Conservation (phyloP, 306 rosid species). For the Casuarina cunninghamiana region DNA sequence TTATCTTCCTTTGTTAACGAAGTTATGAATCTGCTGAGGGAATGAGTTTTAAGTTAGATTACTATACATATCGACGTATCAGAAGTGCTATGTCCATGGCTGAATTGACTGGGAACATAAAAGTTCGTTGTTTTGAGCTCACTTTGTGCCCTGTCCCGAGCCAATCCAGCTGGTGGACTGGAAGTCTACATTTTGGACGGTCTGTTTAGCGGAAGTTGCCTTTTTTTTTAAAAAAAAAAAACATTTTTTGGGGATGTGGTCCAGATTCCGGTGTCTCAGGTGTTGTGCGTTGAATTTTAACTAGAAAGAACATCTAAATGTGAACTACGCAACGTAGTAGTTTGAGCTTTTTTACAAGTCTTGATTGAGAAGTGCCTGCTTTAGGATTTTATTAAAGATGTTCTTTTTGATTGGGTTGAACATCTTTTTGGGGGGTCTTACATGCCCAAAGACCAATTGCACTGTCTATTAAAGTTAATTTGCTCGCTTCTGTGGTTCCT, state of each 20-base stretch:
- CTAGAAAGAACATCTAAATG: not conserved
- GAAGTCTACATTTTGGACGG: not conserved
- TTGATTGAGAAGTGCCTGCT: not conserved
- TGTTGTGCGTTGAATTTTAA: not conserved
- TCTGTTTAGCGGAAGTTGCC: not conserved
- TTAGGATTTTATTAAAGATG: not conserved
- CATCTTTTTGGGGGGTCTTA: not conserved
- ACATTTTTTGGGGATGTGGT: not conserved
- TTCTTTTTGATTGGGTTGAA: not conserved
- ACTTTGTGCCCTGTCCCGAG: not conserved
- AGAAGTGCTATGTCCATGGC: not conserved
- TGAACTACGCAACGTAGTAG: not conserved
- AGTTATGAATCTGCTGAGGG: not conserved
- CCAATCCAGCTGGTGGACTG: not conserved
- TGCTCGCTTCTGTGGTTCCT: not conserved
- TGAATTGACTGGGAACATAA: not conserved
- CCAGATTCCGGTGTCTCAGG: not conserved
- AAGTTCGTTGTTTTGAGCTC: not conserved
- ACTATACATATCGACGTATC: not conserved
- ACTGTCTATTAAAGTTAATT: not conserved
- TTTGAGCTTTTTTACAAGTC: not conserved
- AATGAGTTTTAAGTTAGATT: not conserved
- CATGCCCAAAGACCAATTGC: not conserved
- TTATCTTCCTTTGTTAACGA: not conserved
- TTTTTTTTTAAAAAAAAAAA: not conserved